Conservation (phyloP, 345 rosid genomes). For the Aquilaria yunnanensis region DNA sequence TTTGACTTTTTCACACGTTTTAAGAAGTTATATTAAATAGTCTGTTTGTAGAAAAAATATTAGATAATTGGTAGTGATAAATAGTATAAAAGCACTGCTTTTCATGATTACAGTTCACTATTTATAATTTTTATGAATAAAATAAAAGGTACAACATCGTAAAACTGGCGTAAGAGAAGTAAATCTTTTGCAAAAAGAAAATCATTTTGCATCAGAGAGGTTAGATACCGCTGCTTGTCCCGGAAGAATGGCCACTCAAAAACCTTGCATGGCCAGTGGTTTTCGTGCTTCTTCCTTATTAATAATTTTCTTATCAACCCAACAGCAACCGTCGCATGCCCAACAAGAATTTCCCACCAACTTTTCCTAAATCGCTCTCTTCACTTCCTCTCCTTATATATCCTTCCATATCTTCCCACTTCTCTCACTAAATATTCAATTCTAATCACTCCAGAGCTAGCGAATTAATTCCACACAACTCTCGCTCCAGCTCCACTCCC, state of each 20-base stretch:
- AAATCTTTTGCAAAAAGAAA: no score
- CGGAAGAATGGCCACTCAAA: not conserved
- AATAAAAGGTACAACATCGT: no score
- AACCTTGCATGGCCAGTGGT: constrained; percentile 4
- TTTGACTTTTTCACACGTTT: no score
- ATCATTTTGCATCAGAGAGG: no score
- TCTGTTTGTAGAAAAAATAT: no score
- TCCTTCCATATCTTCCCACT: constrained; percentile 3
- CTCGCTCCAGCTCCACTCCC: not conserved
- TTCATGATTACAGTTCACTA: no score
- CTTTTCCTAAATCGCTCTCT: constrained; percentile 53
- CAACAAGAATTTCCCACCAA: constrained; percentile 45
- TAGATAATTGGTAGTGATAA: no score
- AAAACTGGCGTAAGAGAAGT: no score
- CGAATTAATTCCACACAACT: not conserved
- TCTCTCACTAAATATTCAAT: constrained; percentile 3
- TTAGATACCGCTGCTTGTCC: no score
- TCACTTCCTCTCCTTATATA: constrained; percentile 23
- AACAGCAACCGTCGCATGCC: constrained; percentile 8
- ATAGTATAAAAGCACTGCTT: no score
- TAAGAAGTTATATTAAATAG: no score
- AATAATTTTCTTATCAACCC: constrained; percentile 41
- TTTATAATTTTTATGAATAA: no score
- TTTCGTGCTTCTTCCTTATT: constrained; percentile 26
- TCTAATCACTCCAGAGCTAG: not conserved